Conservation (phyloP, 768 basidiomycete species). For the Hydnomerulius pinastri region DNA sequence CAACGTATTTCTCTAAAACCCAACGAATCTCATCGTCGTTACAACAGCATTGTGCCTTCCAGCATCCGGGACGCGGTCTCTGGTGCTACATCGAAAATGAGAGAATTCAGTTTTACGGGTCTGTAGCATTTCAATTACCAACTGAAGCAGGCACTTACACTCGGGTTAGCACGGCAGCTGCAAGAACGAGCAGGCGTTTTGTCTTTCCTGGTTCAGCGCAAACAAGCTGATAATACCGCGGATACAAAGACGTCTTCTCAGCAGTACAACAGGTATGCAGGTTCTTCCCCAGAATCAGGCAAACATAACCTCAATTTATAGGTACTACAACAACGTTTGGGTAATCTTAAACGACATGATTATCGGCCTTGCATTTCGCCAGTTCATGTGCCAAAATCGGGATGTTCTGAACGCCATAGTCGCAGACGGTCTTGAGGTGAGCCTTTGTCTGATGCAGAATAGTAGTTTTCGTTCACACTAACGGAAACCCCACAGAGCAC, state of each 20-base stretch:
- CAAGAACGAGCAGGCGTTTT: constrained; percentile 53
- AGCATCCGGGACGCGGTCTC: neutral
- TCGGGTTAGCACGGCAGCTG: constrained; percentile 54
- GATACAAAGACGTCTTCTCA: constrained; percentile 43
- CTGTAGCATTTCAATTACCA: neutral
- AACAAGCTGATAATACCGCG: constrained; percentile 37
- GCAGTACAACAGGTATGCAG: constrained; percentile 66
- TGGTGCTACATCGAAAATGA: constrained; percentile 14
- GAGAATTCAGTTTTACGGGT: constrained; percentile 28
- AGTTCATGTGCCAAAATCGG: constrained; percentile 72
- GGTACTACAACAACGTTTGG: constrained; percentile 93
- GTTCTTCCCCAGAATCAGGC: neutral
- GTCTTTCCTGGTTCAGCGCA: constrained; percentile 41
- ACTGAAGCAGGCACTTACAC: neutral
- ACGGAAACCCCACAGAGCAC: constrained; percentile 15
- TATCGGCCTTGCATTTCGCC: constrained; percentile 71
- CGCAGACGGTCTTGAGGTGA: constrained; percentile 44
- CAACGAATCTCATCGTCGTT: too few relatives aligned
- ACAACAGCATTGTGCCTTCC: too few relatives aligned
- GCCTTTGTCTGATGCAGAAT: neutral
- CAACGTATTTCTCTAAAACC: constrained; percentile 3
- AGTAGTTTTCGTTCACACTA: neutral
- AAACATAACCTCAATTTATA: constrained; percentile 28
- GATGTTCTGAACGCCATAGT: constrained; percentile 43
- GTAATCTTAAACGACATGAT: constrained; percentile 88